Evolutionary conservation across 495 filamentous ascomycete genomes (phyloP), one percentile per base, ranked within the genome.

Genomic region (Penicillium verhagenii): DNA sequence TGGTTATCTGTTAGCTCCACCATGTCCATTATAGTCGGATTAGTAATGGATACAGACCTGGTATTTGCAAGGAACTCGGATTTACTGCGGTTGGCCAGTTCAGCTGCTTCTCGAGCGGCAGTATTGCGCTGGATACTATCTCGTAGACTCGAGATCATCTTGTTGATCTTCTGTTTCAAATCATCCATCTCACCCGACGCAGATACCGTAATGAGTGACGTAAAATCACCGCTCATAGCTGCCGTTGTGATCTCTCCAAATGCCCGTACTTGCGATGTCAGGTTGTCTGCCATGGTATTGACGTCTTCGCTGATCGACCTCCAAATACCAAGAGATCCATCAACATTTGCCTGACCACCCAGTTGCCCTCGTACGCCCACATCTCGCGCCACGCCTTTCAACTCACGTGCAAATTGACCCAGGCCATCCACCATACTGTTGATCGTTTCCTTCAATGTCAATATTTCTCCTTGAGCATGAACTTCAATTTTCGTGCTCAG

Each of bases 131-230:
- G 67, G 10, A 70, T 70, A 24, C 67, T 70, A 31, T 96, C 91
- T 38, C 91, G 79, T 57, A 96, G 69, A 61, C 91, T 91, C 68
- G 83, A 90, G 19, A 96, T 89, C 91, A 96, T 96, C 72, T 92
- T 87, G 61, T 96, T 96, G 77, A 96, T 96, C 74, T 96, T 96
- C 50, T 89, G 83, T 71, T 96, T 96, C 59, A 96, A 78, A 57
- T 95, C 91, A 69, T 96, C 92, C 92, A 96, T 96, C 67, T 96
- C 92, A 53, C 92, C 92, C 2, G 91, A 93, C 28, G 92, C 92
- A 65, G 92, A 90, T 10, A 96, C 91, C 10, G 90, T 92, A 55
- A 96, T 92, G 55, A 92, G 79, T 55, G 93, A 89, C 13, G 87
- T 90, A 67, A 96, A 96, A 68, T 96, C 90, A 13, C 84, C 84